These are phyloP conservation scores for Clathrospora elynae DNA, from an alignment of 2,329 filamentous ascomycete genomes.

Conservation along the genomic window DNA sequence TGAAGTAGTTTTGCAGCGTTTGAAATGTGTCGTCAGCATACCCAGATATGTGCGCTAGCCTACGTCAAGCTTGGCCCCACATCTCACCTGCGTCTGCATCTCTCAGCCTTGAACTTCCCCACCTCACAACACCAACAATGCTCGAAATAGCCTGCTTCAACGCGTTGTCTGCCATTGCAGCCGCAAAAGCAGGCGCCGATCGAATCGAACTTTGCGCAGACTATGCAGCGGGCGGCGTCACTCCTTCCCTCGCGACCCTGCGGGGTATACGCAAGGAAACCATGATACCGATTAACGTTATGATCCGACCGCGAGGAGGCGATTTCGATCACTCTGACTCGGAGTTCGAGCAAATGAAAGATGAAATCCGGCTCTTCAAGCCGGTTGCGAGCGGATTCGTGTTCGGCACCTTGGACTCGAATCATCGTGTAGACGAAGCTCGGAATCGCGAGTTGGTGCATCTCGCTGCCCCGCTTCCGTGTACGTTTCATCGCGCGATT, in stretches of 20 bases:
- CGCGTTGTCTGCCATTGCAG: slow-evolving; percentile 50
- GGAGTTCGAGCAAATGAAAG: slow-evolving; percentile 54
- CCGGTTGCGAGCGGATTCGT: slow-evolving; percentile 56
- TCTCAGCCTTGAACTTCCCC: background rate
- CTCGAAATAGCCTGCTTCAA: slow-evolving; percentile 60
- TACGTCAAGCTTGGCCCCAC: background rate
- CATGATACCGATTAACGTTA: slow-evolving; percentile 55
- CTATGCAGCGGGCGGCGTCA: slow-evolving; percentile 51
- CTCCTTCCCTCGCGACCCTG: slow-evolving; percentile 44
- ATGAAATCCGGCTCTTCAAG: slow-evolving; percentile 47
- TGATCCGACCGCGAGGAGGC: slow-evolving; percentile 59
- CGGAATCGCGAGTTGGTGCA: slow-evolving; percentile 52
- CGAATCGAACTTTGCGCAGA: slow-evolving; percentile 59
- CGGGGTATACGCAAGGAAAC: slow-evolving; percentile 29
- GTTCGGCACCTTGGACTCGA: slow-evolving; percentile 54
- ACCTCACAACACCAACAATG: slow-evolving; percentile 21
- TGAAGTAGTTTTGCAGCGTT: too few species aligned
- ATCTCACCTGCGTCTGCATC: background rate
- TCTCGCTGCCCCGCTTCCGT: slow-evolving; percentile 51
- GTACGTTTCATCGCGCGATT: slow-evolving; percentile 62
- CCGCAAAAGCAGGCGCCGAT: slow-evolving; percentile 52
- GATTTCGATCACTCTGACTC: slow-evolving; percentile 52
- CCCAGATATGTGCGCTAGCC: slow-evolving; percentile 2
- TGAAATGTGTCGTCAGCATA: slow-evolving; percentile 5
- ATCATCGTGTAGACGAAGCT: slow-evolving; percentile 47